phyloP scores from a whole-genome alignment of 225 moss, liverwort and hornwort species.

The Ulota crispa region DNA sequence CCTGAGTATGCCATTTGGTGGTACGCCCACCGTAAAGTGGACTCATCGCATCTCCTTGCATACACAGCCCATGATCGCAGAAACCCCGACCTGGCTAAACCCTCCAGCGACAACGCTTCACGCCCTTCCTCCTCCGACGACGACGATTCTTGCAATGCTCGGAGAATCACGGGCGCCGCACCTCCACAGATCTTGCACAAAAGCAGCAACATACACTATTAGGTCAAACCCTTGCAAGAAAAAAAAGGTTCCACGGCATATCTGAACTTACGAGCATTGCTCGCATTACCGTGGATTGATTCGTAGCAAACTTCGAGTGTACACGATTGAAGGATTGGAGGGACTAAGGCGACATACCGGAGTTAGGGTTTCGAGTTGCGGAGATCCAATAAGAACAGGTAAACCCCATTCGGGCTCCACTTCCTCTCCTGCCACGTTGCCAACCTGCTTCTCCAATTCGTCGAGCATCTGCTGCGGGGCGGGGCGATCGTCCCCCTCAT shows the following conservation, averaged over 20 bases:
- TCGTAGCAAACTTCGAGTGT: not conserved
- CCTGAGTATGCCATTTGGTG: constrained; percentile 46
- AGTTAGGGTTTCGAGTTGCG: not conserved
- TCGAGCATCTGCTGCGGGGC: constrained; percentile 27
- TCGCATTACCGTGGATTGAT: not conserved
- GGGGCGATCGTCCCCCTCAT: constrained; percentile 18
- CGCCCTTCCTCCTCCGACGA: constrained; percentile 13
- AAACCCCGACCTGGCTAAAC: constrained; percentile 36
- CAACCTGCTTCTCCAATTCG: constrained; percentile 45
- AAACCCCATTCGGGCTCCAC: constrained; percentile 55
- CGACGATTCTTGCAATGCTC: constrained; percentile 22
- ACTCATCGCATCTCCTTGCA: constrained; percentile 36
- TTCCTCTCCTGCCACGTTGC: constrained; percentile 33
- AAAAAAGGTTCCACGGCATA: too few species aligned
- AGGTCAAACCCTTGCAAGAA: constrained; percentile 17
- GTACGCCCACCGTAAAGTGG: constrained; percentile 45
- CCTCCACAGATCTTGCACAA: constrained; percentile 24
- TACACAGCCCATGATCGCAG: constrained; percentile 44
- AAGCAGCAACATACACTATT: not conserved
- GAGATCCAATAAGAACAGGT: constrained; percentile 22
- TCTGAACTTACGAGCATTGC: too few species aligned
- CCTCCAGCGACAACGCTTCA: constrained; percentile 29
- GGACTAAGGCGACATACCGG: constrained; percentile 15
- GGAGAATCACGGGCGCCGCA: not conserved
- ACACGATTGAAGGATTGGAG: not conserved